Base-by-base conservation (phyloP, 371 early-diverging fungal species). In the Rhizomucor miehei region DNA sequence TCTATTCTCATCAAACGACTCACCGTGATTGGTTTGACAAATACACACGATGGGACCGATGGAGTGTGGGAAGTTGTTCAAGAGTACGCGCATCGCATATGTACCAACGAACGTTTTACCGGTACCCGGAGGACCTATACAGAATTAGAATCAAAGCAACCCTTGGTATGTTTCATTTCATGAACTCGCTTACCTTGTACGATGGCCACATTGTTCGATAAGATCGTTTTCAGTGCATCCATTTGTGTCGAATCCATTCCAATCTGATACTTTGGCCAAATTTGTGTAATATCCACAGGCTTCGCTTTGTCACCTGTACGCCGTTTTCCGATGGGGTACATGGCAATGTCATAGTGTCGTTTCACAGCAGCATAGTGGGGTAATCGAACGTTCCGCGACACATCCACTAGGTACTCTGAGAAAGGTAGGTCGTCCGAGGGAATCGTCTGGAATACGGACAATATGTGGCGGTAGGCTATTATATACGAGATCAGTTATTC, bases 71-170 rank as follows among this genome's bases (percentile, higher is more conserved):
- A 62, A 72, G 52, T 86, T 77, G 23, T 71, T 71, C 19, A 85
- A 56, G 6, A 88, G 65, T 0, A 84, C 76, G 11, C 59, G 55
- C 57, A 84, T 80, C 6, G 84, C 74, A 60, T 80, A 74, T 20
- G 88, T 77, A 55, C 88, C 88, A 0, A 87, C 78, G 62, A 73
- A 86, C 0, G 87, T 86, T 48, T 88, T 89, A 54, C 89, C 88
- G 29, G 87, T 86, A 45, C 89, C 88, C 14, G 88, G 89, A 13
- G 88, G 89, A 44, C 88, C 74, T 74, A 56, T 36, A 11, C 14
- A 37, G 11, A 17, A n/a, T 21, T 11, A 29, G 29, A 3, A 8
- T 8, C 29, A 29, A 14, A 8, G 20, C 38, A 19, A 50, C 11
- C 16, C 13, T 41, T 23, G 14, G 29, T 36, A 46, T 16, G 16